These are phyloP conservation scores for Polytrichum commune DNA, from an alignment of 225 moss, liverwort and hornwort species.

Conservation along the genomic window DNA sequence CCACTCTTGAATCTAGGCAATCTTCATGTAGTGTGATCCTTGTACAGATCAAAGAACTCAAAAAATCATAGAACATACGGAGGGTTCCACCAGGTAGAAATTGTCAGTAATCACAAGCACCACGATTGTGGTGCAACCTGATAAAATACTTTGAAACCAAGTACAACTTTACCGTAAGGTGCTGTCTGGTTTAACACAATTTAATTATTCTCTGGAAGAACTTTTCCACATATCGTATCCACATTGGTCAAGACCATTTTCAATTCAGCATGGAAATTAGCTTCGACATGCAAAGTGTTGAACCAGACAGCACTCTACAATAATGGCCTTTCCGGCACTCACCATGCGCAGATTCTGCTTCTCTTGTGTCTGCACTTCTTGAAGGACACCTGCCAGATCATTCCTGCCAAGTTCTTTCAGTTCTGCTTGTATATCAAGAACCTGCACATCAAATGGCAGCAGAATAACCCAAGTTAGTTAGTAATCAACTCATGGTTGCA, in stretches of 20 bases:
- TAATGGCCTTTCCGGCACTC: slow-evolving; percentile 5
- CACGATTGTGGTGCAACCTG: too few relatives aligned
- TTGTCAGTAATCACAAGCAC: too few relatives aligned
- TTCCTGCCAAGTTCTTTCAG: slow-evolving; percentile 50
- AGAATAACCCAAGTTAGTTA: slow-evolving; percentile 2
- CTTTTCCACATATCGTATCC: too few relatives aligned
- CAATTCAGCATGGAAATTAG: too few relatives aligned
- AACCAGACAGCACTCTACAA: too few relatives aligned
- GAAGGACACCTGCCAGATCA: slow-evolving; percentile 74
- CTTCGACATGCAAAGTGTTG: too few relatives aligned
- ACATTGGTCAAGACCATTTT: too few relatives aligned
- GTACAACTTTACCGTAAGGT: too few relatives aligned
- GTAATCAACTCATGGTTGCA: not conserved
- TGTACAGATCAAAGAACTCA: not conserved
- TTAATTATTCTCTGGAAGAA: too few relatives aligned
- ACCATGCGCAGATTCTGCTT: slow-evolving; percentile 87
- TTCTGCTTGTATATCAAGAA: slow-evolving; percentile 59
- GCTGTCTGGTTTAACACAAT: too few relatives aligned
- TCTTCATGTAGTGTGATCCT: not conserved
- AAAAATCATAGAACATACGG: not conserved
- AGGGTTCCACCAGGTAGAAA: not conserved
- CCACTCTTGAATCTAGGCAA: too few relatives aligned
- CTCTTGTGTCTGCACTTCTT: slow-evolving; percentile 71
- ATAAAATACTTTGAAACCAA: too few relatives aligned
- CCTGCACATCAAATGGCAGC: slow-evolving; percentile 27